Evolutionary conservation across 108 stramenopile genomes (phyloP).

Genomic region (Pseudonitzschia delicatissima): DNA sequence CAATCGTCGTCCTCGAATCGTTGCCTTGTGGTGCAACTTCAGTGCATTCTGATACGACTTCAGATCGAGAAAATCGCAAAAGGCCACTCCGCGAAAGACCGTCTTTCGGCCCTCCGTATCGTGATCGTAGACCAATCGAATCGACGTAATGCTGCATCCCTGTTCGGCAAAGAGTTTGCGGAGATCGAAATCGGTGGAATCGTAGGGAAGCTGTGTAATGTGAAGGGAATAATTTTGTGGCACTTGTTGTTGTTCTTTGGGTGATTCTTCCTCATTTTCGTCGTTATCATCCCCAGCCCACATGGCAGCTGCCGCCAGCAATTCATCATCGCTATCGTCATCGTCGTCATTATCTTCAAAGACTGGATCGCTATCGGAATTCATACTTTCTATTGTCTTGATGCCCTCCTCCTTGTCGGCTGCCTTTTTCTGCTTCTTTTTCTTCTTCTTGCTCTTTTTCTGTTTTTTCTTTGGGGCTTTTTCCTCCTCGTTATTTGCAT

Average conservation of each 20-base stretch:
- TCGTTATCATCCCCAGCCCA: constrained; percentile 37
- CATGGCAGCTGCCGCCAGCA: constrained; percentile 44
- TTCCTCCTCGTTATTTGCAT: constrained; percentile 1
- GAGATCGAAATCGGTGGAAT: constrained; percentile 59
- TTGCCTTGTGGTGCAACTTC: constrained; percentile 38
- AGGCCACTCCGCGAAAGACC: constrained; percentile 80
- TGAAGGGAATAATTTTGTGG: constrained; percentile 49
- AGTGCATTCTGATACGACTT: constrained; percentile 54
- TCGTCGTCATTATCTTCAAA: constrained; percentile 31
- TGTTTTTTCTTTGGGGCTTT: neutral
- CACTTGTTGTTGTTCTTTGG: neutral
- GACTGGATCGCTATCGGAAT: neutral
- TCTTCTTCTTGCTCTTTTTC: neutral
- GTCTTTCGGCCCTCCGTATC: constrained; percentile 38
- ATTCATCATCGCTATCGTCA: constrained; percentile 37
- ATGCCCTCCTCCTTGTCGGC: neutral
- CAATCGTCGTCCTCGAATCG: constrained; percentile 55
- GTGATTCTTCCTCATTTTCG: constrained; percentile 1
- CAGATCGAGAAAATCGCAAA: constrained; percentile 67
- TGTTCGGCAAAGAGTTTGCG: constrained; percentile 56
- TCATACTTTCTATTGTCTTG: neutral
- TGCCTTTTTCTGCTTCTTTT: neutral
- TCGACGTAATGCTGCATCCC: constrained; percentile 59
- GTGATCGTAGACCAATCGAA: constrained; percentile 74
- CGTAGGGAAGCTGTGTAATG: constrained; percentile 71